Base-by-base conservation (phyloP, 2,329 filamentous ascomycete species). In the Phyllosticta citribraziliensis region DNA sequence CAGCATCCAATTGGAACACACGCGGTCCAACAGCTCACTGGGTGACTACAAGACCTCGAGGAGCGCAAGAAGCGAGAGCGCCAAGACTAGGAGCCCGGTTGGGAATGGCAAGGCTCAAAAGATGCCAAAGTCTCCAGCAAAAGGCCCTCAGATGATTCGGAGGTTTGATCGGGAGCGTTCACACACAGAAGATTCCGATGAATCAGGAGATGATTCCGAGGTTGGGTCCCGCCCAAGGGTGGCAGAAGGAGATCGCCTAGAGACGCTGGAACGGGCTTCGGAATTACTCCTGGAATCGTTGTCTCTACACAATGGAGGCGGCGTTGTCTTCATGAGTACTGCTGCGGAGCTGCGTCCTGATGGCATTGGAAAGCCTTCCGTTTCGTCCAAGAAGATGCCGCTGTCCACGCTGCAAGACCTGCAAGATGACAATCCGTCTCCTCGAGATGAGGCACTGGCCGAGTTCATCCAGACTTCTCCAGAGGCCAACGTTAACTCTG, bases 281-380 rank as follows among this genome's bases (percentile, higher is more conserved):
- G 74, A 77, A 30, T 64, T 82, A 0, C 69, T 82, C 3, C 74
- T 75, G 1, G 74, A 80, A 61, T 77, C 78, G n/a, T 69, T 82
- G 10, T 75, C 75, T 50, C 53, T 80, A 5, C 70, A 68, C 20
- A 70, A 71, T 9, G 75, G 78, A 3, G 78, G 80, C n/a, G 79
- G 79, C 2, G 58, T 60, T 2, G 77, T 81, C 12, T 67, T 76
- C 2, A 77, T 78, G 58, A 60, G 47, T 27, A 60, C 58, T 11
- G 52, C 53, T 10, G 54, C 58, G 8, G 58, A 50, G n/a, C 40
- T 60, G n/a, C 57, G 57, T n/a, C 57, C 57, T 20, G 57, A 60
- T 6, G 57, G 52, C 12, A 55, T 40, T 11, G 35, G 30, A 11
- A 55, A 60, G 14, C 52, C 57, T n/a, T 60, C 57, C 2, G 17